Conservation (phyloP, 306 rosid species). For the Dalbergia cochinchinensis region DNA sequence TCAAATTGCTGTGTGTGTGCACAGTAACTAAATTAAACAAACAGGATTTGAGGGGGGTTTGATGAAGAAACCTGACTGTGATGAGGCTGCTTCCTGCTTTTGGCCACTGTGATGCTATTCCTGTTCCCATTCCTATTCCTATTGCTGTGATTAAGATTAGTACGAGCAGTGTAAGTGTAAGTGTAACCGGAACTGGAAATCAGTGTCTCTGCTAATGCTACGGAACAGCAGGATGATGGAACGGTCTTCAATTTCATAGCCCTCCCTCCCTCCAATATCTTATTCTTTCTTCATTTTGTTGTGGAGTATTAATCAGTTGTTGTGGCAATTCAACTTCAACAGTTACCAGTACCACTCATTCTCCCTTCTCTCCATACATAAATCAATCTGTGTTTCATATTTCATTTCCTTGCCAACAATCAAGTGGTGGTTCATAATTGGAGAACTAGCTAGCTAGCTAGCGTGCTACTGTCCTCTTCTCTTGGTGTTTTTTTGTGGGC, state of each 20-base stretch:
- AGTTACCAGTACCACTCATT: no score
- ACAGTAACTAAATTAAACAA: no score
- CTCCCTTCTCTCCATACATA: no score
- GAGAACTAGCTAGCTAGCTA: not conserved
- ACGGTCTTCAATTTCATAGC: conserved; percentile 55
- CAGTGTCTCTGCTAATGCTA: not conserved
- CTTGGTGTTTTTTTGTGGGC: no score
- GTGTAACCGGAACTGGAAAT: not conserved
- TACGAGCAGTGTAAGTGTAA: conserved; percentile 17
- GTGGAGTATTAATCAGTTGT: not conserved
- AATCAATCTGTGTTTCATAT: no score
- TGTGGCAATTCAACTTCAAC: not conserved
- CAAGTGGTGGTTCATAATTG: not conserved
- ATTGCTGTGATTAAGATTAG: conserved; percentile 7
- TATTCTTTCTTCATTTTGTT: conserved; percentile 26
- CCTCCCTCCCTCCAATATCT: not conserved
- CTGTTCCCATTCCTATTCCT: not conserved
- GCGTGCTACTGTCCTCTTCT: no score
- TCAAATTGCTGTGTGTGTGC: not conserved
- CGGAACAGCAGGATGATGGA: conserved; percentile 33
- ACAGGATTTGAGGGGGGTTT: not conserved
- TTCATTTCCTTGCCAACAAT: no score
- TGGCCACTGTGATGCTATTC: conserved; percentile 39
- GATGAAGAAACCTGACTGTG: conserved; percentile 30
- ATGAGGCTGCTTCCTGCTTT: conserved; percentile 48